These are phyloP conservation scores for Colletotrichum sp. DNA, from an alignment of 2,329 filamentous ascomycete genomes.

Conservation along the genomic window DNA sequence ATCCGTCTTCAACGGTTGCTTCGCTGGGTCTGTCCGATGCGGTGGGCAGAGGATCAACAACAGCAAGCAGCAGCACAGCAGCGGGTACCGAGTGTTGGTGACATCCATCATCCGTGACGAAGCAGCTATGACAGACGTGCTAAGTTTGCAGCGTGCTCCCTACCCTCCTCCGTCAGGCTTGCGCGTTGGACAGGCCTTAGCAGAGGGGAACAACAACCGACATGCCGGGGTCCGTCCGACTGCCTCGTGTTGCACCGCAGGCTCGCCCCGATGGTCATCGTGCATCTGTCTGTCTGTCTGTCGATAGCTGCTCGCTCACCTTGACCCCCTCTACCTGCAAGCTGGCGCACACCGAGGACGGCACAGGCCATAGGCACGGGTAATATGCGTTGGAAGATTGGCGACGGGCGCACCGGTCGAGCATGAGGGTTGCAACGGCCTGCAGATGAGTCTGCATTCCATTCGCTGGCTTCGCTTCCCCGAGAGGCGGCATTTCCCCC, in stretches of 20 bases:
- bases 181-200: neutral
- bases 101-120: neutral
- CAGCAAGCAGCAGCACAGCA: neutral
- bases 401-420: conserved; percentile 2
- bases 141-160: conserved; percentile 9
- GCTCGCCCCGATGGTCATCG: neutral
- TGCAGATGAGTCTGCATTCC: neutral
- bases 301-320: neutral
- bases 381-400: neutral
- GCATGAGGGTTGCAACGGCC: neutral
- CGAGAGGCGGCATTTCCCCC: neutral
- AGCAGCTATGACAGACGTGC: neutral
- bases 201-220: neutral
- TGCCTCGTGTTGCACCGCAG: conserved; percentile 1
- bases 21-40: neutral
- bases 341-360: neutral
- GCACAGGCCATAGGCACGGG: neutral
- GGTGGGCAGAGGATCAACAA: neutral
- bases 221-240: neutral
- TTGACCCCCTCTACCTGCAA: neutral
- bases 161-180: neutral
- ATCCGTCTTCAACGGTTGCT: neutral
- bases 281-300: neutral
- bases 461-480: neutral
- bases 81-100: neutral